Evolutionary conservation across 768 basidiomycete genomes (phyloP).

Genomic region (Sporobolomyces phaffii): DNA sequence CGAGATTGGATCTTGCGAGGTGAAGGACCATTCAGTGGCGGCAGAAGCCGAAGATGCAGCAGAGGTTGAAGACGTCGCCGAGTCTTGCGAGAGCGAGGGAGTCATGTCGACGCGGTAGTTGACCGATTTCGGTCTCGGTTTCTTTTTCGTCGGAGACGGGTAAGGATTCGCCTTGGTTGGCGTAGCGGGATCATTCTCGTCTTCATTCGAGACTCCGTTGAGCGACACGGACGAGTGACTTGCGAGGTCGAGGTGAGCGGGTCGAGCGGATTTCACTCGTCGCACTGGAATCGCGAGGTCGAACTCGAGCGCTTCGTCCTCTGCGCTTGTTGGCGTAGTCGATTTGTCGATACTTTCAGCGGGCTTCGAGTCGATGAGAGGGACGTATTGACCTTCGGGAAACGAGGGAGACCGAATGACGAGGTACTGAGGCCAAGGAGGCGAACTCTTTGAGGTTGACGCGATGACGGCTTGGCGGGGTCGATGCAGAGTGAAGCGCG

Average conservation of each 20-base stretch:
- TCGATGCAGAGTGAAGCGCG: constrained; percentile 13
- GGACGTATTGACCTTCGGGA: constrained; percentile 4
- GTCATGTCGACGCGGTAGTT: constrained; percentile 6
- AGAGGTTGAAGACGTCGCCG: background rate
- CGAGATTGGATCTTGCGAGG: too few species aligned
- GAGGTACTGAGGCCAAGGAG: constrained; percentile 19
- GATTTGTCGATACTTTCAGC: too few species aligned
- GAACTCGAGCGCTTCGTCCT: background rate
- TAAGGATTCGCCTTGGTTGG: background rate
- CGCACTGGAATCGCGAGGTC: background rate
- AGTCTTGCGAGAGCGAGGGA: background rate
- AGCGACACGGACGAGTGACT: background rate
- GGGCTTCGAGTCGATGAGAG: constrained; percentile 6
- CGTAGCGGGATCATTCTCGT: background rate
- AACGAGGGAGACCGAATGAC: background rate
- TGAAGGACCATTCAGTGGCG: too few species aligned
- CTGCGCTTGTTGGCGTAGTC: too few species aligned
- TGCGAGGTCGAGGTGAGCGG: background rate
- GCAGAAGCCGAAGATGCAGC: too few species aligned
- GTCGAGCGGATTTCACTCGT: background rate
- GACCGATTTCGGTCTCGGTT: background rate
- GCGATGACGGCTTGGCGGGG: background rate
- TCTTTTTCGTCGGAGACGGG: background rate
- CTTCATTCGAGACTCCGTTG: background rate
- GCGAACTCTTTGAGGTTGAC: background rate